phyloP scores from a whole-genome alignment of 495 filamentous ascomycete species.

The Friedmanniomyces endolithicus region DNA sequence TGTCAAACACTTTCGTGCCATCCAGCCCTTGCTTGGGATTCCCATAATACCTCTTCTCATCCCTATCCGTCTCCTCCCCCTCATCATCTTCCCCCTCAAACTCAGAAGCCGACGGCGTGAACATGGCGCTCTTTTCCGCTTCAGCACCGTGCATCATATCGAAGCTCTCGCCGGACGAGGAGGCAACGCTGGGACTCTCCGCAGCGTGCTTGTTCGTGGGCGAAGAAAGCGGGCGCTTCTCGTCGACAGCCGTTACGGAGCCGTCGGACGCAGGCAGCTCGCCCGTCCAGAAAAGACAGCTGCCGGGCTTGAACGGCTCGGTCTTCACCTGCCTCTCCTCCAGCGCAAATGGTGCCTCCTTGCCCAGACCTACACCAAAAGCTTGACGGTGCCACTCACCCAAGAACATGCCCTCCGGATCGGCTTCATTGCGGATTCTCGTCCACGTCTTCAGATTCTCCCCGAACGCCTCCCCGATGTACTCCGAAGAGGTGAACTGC shows the following conservation, averaged over 20 bases:
- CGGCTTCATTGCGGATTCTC: constrained; percentile 55
- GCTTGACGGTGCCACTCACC: constrained; percentile 75
- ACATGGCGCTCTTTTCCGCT: constrained; percentile 26
- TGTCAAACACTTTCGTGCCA: constrained; percentile 24
- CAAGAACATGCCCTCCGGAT: constrained; percentile 83
- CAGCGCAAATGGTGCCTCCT: constrained; percentile 28
- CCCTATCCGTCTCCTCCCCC: background rate
- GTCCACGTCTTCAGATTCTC: constrained; percentile 51
- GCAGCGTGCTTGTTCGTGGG: background rate
- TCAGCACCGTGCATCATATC: constrained; percentile 44
- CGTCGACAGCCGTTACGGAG: constrained; percentile 17
- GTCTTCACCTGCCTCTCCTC: constrained; percentile 35
- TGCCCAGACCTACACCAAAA: constrained; percentile 39
- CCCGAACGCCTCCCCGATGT: constrained; percentile 46
- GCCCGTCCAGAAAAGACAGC: constrained; percentile 8
- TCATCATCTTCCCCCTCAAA: constrained; percentile 14
- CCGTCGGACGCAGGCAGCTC: background rate
- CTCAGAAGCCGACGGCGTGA: constrained; percentile 4
- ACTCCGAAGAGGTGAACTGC: constrained; percentile 41
- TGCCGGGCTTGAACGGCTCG: constrained; percentile 13
- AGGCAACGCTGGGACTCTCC: constrained; percentile 29
- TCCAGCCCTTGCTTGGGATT: constrained; percentile 4
- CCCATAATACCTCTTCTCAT: constrained; percentile 2
- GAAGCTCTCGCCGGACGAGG: constrained; percentile 52
- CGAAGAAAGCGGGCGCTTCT: background rate